A percentile compares a stretch with the other conserved stretches of the same genome.
phyloP scores from a whole-genome alignment of 371 early-diverging fungal genomes.

The Rhizopus arrhizus region DNA sequence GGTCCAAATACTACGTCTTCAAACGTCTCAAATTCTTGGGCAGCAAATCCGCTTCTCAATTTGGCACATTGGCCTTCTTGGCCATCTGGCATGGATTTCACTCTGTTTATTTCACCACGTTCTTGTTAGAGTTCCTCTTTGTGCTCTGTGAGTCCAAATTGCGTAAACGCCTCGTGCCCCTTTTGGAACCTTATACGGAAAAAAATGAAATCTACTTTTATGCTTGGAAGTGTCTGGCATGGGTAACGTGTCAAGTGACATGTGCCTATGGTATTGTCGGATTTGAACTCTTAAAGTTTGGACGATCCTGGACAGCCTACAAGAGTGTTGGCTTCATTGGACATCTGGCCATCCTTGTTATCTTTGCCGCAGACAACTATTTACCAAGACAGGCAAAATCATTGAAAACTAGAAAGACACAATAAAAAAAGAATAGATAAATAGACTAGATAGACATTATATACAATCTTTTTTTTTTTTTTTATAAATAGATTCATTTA shows the following conservation, averaged over 20 bases:
- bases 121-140: constrained; percentile 68
- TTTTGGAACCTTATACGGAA: constrained; percentile 9
- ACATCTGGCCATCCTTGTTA: constrained; percentile 31
- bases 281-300: constrained; percentile 43
- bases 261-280: constrained; percentile 44
- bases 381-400: not conserved
- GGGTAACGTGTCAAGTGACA: constrained; percentile 34
- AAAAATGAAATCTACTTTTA: constrained; percentile 22
- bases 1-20: constrained; percentile 74
- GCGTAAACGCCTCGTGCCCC: constrained; percentile 31
- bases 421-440: constrained; percentile 10
- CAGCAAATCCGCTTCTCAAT: constrained; percentile 64
- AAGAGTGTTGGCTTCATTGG: constrained; percentile 51
- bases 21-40: constrained; percentile 71
- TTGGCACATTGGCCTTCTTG: constrained; percentile 64
- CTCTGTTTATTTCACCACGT: constrained; percentile 65
- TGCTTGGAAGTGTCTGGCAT: constrained; percentile 37
- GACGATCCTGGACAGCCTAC: constrained; percentile 42
- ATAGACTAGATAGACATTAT: not conserved
- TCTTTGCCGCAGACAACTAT: constrained; percentile 24
- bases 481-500: no score
- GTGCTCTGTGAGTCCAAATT: constrained; percentile 39
- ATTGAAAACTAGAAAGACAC: constrained; percentile 11
- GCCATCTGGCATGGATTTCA: constrained; percentile 80
- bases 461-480: no score